Evolutionary conservation across 1,139 yeast species (phyloP), one percentile per base, ranked within the genome.

Genomic region (Protomyces inundatus): DNA sequence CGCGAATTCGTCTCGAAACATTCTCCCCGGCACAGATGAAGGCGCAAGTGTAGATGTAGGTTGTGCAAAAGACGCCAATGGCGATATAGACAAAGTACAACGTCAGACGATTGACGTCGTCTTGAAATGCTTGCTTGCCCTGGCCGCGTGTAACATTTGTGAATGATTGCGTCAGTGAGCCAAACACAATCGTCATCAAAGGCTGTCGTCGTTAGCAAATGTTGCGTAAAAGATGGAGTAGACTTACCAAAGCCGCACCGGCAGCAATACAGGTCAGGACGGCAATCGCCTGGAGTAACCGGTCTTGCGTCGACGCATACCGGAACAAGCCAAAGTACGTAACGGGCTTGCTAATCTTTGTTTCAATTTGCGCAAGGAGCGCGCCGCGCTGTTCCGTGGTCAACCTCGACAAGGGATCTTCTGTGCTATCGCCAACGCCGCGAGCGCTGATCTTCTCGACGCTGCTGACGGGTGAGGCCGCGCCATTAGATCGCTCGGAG

Each of bases 11-110:
- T 9, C 77, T 76, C 0, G 81, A 72, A 51, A 77, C 67, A 12
- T 76, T 73, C 67, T 78, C 81, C 46, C 81, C 81, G 12, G 77
- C 72, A 61, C 76, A 74, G 12, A 78, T 65, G 62, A 68, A 70
- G 54, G 71, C 40, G 34, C 61, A 65, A 37, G 73, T 71, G 36
- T 68, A 64, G 12, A 71, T 59, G 55, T 66, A 69, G 3, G 73
- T 67, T 32, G 70, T 61, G n/a, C 64, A 68, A 34, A 68, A 53
- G 30, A 71, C 67, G 9, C 66, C 74, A 37, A 70, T 63, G 37
- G 71, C 73, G 23, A 71, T 61, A 54, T 71, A 71, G 32, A 72
- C 69, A 56, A 71, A 71, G 65, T 69, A 72, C 12, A 72, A 62
- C 3, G 69, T 65, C 52, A 66, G 54, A 32, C 65, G 65, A 54